Conservation (phyloP, 1,284 basidiomycete genomes). For the Ustilago vetiveriae region DNA sequence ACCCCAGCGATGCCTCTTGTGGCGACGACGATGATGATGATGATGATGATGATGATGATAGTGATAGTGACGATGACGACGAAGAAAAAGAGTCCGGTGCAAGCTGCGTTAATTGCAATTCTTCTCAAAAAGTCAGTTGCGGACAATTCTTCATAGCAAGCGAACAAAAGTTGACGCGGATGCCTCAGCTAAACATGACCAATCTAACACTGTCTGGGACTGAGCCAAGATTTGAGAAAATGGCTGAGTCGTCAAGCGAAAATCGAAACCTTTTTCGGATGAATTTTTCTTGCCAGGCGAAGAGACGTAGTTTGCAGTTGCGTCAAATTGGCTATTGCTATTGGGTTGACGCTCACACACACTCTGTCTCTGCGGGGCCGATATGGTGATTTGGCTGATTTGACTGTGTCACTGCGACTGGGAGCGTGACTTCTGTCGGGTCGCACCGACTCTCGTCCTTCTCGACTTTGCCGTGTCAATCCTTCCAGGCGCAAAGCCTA, state of each 20-base stretch:
- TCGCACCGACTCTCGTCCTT: neutral
- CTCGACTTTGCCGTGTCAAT: neutral
- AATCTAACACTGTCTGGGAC: no score
- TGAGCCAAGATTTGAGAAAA: neutral
- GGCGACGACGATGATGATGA: no score
- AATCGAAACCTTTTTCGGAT: neutral
- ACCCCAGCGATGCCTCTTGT: no score
- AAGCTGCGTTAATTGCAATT: neutral
- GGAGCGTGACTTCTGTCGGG: no score
- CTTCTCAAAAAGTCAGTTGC: constrained; percentile 1
- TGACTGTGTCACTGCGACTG: no score
- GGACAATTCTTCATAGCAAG: no score
- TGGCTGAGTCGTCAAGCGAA: neutral
- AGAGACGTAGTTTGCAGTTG: neutral
- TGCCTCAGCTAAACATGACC: neutral
- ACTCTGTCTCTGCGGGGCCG: no score
- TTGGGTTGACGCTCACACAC: no score
- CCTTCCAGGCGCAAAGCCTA: no score
- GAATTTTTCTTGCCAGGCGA: no score
- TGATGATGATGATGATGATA: no score
- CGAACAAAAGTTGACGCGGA: constrained; percentile 6
- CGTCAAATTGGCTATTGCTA: neutral
- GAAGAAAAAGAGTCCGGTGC: neutral
- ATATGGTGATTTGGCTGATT: no score
- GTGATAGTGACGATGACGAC: neutral